Percentiles rank a stretch among this genome's conserved stretches.
Conservation (phyloP, 352 stramenopile genomes). For the Pythium apleroticum region DNA sequence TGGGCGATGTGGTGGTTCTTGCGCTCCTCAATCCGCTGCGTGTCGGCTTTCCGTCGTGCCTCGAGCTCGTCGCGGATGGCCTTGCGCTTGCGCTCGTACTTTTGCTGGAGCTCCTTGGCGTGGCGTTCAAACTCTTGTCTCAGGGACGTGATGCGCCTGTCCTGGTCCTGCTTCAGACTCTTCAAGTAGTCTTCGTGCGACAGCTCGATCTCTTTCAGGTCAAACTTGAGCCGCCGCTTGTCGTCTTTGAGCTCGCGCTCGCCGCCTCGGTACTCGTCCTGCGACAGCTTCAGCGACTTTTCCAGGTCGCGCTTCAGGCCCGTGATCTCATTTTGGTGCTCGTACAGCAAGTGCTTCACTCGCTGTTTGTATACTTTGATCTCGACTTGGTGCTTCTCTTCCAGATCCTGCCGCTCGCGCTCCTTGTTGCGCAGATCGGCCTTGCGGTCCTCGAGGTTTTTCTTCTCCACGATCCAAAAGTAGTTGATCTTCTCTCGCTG, state of each 20-base stretch:
- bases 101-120: constrained; percentile 89
- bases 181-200: constrained; percentile 93
- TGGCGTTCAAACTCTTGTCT: constrained; percentile 92
- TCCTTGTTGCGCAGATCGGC: constrained; percentile 94
- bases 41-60: constrained; percentile 78
- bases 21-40: constrained; percentile 87
- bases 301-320: constrained; percentile 90
- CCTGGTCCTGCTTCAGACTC: constrained; percentile 91
- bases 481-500: constrained; percentile 96
- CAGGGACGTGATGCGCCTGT: constrained; percentile 89
- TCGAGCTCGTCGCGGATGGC: constrained; percentile 85
- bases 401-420: constrained; percentile 92
- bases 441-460: constrained; percentile 93
- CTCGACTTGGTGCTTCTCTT: constrained; percentile 95
- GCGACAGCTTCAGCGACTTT: constrained; percentile 84
- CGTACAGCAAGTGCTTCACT: constrained; percentile 95
- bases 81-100: constrained; percentile 81
- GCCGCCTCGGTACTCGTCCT: constrained; percentile 89
- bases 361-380: constrained; percentile 97
- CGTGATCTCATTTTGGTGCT: constrained; percentile 94
- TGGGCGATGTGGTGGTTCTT: constrained; percentile 93
- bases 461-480: constrained; percentile 98
- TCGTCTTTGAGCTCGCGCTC: constrained; percentile 90
- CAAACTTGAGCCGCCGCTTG: constrained; percentile 84
- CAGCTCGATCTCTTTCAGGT: constrained; percentile 92